These are phyloP conservation scores for Epichloe hybrida DNA, from an alignment of 2,329 filamentous ascomycete species.

Conservation along the genomic window DNA sequence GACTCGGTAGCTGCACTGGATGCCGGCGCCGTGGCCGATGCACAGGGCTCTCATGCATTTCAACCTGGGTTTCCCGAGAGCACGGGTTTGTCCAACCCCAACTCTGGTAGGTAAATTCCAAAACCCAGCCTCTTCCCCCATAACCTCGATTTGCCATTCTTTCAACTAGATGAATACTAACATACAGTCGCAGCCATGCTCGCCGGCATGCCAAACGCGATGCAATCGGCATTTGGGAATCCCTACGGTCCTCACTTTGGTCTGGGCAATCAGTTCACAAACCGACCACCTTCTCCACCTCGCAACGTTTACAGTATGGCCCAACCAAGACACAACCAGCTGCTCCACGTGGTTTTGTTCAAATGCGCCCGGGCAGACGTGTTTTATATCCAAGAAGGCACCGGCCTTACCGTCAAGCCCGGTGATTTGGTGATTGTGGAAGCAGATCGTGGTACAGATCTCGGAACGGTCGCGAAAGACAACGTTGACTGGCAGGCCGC, in stretches of 20 bases:
- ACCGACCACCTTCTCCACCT: conserved; percentile 44
- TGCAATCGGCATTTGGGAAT: conserved; percentile 18
- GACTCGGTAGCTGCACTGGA: conserved; percentile 38
- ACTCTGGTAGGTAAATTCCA: conserved; percentile 23
- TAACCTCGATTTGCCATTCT: background rate
- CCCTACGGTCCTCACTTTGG: conserved; percentile 35
- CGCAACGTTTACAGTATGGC: conserved; percentile 47
- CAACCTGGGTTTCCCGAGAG: conserved; percentile 26
- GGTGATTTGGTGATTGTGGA: conserved; percentile 96
- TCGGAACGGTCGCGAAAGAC: conserved; percentile 81
- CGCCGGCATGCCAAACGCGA: conserved; percentile 12
- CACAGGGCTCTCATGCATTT: conserved; percentile 29
- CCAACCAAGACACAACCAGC: conserved; percentile 51
- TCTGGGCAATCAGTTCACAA: conserved; percentile 18
- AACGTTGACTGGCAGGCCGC: conserved; percentile 81
- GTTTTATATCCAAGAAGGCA: conserved; percentile 94
- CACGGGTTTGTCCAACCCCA: conserved; percentile 22
- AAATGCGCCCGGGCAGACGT: conserved; percentile 93
- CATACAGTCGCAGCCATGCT: conserved; percentile 11
- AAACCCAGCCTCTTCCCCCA: background rate
- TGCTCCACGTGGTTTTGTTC: conserved; percentile 84
- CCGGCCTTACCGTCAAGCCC: conserved; percentile 75
- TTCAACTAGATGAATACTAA: background rate
- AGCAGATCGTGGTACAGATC: conserved; percentile 87
- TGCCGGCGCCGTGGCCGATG: conserved; percentile 26